phyloP scores from a whole-genome alignment of 1,284 basidiomycete genomes.

The Rhodotorula sp. region DNA sequence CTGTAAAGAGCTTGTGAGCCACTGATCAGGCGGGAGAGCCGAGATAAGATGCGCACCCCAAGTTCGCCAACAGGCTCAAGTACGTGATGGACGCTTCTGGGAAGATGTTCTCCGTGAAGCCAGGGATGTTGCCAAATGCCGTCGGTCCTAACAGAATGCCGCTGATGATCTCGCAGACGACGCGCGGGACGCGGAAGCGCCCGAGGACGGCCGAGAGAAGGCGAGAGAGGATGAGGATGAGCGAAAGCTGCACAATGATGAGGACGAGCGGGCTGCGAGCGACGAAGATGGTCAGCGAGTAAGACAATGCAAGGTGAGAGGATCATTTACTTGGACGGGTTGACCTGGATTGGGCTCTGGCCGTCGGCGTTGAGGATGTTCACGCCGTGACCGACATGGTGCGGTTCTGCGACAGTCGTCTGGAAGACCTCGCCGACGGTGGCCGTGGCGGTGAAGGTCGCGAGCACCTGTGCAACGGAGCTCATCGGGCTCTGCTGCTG shows the following conservation, averaged over 20 bases:
- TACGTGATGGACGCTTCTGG: constrained; percentile 69
- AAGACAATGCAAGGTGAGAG: rapidly evolving
- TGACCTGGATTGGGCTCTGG: constrained; percentile 13
- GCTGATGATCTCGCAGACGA: constrained; percentile 54
- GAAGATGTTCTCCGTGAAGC: constrained; percentile 81
- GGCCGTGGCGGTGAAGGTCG: constrained; percentile 13
- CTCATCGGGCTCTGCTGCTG: neutral
- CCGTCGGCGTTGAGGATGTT: constrained; percentile 12
- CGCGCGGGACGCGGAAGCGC: constrained; percentile 50
- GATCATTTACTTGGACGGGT: constrained; percentile 14
- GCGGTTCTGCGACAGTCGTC: neutral
- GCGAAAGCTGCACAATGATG: constrained; percentile 45
- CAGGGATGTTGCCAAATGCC: constrained; percentile 69
- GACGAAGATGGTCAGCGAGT: neutral
- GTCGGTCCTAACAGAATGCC: constrained; percentile 51
- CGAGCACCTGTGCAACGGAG: neutral
- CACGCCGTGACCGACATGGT: constrained; percentile 4
- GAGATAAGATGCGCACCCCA: constrained; percentile 61
- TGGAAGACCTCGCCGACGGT: neutral
- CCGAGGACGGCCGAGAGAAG: constrained; percentile 48
- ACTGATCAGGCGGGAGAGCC: constrained; percentile 48
- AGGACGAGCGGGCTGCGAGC: constrained; percentile 36
- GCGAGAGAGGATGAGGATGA: constrained; percentile 53
- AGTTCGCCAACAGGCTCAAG: constrained; percentile 78
- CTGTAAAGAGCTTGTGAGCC: constrained; percentile 53